Evolutionary conservation across 2,329 filamentous ascomycete species (phyloP), one percentile per base, ranked within the genome.

Genomic region (Drechslerella coelobrocha): DNA sequence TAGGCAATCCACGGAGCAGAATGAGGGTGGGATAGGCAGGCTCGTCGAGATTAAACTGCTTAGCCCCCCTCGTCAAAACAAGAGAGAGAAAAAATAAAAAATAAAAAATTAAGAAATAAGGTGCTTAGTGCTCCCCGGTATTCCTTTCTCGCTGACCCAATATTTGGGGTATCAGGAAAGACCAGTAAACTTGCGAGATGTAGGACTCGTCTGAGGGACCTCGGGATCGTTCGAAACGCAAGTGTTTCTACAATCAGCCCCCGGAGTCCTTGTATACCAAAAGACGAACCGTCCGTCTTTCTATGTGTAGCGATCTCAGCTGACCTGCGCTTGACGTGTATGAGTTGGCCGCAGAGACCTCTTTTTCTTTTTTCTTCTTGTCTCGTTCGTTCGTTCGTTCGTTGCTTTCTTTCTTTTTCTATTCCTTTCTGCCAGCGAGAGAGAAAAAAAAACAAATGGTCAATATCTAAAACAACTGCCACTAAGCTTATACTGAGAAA

Each of bases 321-420:
- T 71, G 59, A 71, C 66, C 65, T 37, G 59, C 59, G 59, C 59
- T 55, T 63, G 66, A 71, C 66, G 66, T 71, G 66, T 68, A 69
- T 59, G 59, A 71, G 59, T 45, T 71, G 66, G 59, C 66, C 59
- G 62, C 54, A 63, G 53, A 31, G 47, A 51, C 14, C 3, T 26
- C 2, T 5, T 17, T 5, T 23, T 45, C 41, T 45, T 45, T 45
- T 45, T 19, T 5, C 8, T 45, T 17, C 21, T 45, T 45, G 19
- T 19, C 19, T 23, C 19, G 14, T 45, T 17, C 41, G 9, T 17
- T 19, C n/a, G 41, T 7, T 10, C 17, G 41, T 45, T 23, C 19
- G n/a, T n/a, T n/a, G n/a, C 19, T 23, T 45, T 45, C 41, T 45
- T 45, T 45, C 19, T 45, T 45, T 19, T 45, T 45, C 41, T 23